phyloP scores from a whole-genome alignment of 192 early-diverging fungal genomes.

The Coemansia sp. region DNA sequence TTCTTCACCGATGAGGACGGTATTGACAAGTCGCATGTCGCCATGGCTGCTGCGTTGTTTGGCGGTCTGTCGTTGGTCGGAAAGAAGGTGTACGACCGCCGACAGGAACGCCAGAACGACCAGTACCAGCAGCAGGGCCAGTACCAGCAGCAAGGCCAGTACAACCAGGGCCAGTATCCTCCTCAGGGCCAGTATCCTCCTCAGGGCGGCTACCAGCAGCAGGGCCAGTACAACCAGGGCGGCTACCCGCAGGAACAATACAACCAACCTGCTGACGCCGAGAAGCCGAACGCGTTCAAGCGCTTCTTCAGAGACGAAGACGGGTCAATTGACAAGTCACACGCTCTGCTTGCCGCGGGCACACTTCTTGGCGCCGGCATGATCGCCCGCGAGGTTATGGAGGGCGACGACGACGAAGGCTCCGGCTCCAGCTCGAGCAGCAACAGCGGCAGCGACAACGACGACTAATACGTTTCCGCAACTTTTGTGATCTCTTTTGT shows the following conservation, averaged over 20 bases:
- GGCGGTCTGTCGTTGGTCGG: slow-evolving; percentile 15
- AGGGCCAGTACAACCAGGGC: not conserved
- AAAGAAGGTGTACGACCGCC: slow-evolving; percentile 30
- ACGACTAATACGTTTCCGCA: not conserved
- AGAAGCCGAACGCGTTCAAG: slow-evolving; percentile 5
- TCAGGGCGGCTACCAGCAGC: not conserved
- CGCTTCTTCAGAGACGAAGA: slow-evolving; percentile 27
- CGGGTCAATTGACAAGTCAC: slow-evolving; percentile 27
- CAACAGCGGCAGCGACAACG: not conserved
- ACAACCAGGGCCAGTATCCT: no score
- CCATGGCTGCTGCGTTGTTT: slow-evolving; percentile 16
- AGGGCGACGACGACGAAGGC: not conserved
- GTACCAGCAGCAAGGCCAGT: slow-evolving; percentile 10
- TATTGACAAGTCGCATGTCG: slow-evolving; percentile 27
- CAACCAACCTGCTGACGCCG: not conserved
- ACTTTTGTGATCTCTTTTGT: not conserved
- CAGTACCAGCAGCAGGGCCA: slow-evolving; percentile 5
- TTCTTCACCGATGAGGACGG: slow-evolving; percentile 35
- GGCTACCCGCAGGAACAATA: slow-evolving; percentile 8
- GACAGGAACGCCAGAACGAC: slow-evolving; percentile 8
- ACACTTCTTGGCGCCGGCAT: not conserved
- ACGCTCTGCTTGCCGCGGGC: slow-evolving; percentile 7
- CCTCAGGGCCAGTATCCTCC: no score
- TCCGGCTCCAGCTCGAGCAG: slow-evolving; percentile 7
- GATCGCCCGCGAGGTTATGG: slow-evolving; percentile 12